Evolutionary conservation across 2,329 filamentous ascomycete genomes (phyloP).

Genomic region (Coniochaeta ligniaria): DNA sequence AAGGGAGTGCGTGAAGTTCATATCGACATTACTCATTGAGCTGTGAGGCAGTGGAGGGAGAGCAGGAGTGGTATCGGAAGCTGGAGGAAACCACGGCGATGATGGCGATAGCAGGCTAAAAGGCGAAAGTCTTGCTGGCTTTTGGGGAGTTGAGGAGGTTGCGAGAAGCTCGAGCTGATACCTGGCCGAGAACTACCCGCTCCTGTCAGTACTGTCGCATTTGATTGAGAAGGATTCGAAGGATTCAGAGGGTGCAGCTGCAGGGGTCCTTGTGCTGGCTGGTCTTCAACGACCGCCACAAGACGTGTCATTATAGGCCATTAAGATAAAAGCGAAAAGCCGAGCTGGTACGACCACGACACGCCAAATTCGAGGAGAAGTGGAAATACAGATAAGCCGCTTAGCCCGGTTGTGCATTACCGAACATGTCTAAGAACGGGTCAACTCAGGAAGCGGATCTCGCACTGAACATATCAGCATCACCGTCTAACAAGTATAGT

Average conservation of each 20-base stretch:
- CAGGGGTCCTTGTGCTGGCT: not conserved
- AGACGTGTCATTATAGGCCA: too few species aligned
- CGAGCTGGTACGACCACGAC: not conserved
- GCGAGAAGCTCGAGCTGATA: slow-evolving; percentile 5
- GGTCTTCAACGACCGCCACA: not conserved
- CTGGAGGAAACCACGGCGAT: slow-evolving; percentile 7
- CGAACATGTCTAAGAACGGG: too few species aligned
- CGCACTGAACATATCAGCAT: too few species aligned
- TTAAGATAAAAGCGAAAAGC: too few species aligned
- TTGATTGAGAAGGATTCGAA: not conserved
- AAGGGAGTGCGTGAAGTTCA: too few species aligned
- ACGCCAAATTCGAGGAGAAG: too few species aligned
- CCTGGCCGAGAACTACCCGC: not conserved
- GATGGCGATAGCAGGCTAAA: slow-evolving; percentile 12
- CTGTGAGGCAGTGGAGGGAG: slow-evolving; percentile 6
- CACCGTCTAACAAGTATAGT: too few species aligned
- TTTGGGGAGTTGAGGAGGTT: slow-evolving; percentile 13
- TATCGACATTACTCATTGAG: not conserved
- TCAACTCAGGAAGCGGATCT: too few species aligned
- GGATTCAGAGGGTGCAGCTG: not conserved
- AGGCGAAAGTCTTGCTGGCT: slow-evolving; percentile 13
- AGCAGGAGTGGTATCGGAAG: not conserved
- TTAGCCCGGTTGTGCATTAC: too few species aligned
- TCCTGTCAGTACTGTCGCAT: too few species aligned
- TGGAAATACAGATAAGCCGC: too few species aligned